Evolutionary conservation across 2,329 filamentous ascomycete species (phyloP).

Genomic region (Xylariaceae sp.): DNA sequence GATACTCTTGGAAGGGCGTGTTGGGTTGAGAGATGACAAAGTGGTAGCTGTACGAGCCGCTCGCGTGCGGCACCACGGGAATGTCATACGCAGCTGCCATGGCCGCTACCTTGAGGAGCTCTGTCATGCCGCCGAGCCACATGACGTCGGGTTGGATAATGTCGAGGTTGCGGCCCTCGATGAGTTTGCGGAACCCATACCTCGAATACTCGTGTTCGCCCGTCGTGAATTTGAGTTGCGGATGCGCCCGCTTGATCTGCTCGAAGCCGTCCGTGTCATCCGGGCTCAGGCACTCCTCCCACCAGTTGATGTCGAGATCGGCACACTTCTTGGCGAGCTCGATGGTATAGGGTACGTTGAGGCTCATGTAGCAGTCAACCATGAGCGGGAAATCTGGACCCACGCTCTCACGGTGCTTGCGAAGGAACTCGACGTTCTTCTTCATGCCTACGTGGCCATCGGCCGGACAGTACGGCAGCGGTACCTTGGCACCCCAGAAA

Average conservation of each 20-base stretch:
- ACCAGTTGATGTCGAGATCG: slow-evolving; percentile 90
- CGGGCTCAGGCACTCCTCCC: slow-evolving; percentile 88
- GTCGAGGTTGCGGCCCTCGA: slow-evolving; percentile 86
- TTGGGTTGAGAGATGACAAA: slow-evolving; percentile 92
- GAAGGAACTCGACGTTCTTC: slow-evolving; percentile 87
- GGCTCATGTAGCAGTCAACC: slow-evolving; percentile 96
- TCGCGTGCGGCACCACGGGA: slow-evolving; percentile 91
- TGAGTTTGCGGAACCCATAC: slow-evolving; percentile 90
- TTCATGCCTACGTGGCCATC: slow-evolving; percentile 75
- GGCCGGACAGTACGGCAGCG: slow-evolving; percentile 82
- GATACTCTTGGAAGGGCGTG: slow-evolving; percentile 91
- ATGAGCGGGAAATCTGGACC: slow-evolving; percentile 89
- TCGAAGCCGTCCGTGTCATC: slow-evolving; percentile 90
- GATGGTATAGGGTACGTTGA: slow-evolving; percentile 90
- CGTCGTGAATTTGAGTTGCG: slow-evolving; percentile 87
- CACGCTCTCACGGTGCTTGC: slow-evolving; percentile 75
- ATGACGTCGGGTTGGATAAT: slow-evolving; percentile 96
- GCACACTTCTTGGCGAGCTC: slow-evolving; percentile 80
- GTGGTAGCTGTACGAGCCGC: slow-evolving; percentile 91
- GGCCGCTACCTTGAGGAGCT: slow-evolving; percentile 81
- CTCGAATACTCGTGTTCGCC: slow-evolving; percentile 94
- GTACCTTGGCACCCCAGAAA: slow-evolving; percentile 87
- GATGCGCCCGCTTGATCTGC: slow-evolving; percentile 85
- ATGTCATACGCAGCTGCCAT: slow-evolving; percentile 92
- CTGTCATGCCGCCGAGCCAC: slow-evolving; percentile 93